phyloP scores from a whole-genome alignment of 1,284 basidiomycete genomes.

The Ustilago lituana region DNA sequence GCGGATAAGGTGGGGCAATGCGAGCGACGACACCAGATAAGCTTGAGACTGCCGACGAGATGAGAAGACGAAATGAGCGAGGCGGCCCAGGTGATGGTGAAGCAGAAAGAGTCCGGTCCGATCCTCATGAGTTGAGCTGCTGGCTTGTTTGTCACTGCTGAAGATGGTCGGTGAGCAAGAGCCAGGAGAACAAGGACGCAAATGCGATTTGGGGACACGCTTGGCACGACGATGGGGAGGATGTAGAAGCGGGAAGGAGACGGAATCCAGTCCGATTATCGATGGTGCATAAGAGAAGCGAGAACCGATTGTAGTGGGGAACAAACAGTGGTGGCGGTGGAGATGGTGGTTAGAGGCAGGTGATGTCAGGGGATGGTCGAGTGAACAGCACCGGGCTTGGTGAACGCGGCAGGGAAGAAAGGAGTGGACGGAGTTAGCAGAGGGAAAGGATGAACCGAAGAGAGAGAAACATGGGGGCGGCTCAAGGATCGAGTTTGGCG shows the following conservation, averaged over 20 bases:
- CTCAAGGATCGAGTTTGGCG: no score
- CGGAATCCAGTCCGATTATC: slow-evolving; percentile 1
- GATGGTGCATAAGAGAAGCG: not conserved
- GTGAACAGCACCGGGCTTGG: no score
- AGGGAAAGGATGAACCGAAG: no score
- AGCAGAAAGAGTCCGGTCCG: slow-evolving; percentile 1
- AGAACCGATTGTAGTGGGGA: not conserved
- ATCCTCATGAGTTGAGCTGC: slow-evolving; percentile 9
- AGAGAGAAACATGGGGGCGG: no score
- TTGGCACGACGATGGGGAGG: not conserved
- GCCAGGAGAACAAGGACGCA: no score
- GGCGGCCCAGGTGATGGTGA: not conserved
- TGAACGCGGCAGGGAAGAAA: not conserved
- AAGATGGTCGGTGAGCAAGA: no score
- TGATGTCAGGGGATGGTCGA: no score
- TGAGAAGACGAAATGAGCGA: slow-evolving; percentile 8
- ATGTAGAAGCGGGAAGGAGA: not conserved
- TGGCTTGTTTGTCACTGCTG: not conserved
- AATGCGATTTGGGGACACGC: no score
- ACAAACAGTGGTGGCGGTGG: not conserved
- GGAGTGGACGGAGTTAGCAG: slow-evolving; percentile 4
- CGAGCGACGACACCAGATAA: slow-evolving; percentile 6
- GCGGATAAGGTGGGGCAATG: slow-evolving; percentile 7
- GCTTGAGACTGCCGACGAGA: not conserved
- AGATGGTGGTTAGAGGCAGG: not conserved